phyloP scores from a whole-genome alignment of 2,329 filamentous ascomycete genomes.

The Fusarium lateritium region DNA sequence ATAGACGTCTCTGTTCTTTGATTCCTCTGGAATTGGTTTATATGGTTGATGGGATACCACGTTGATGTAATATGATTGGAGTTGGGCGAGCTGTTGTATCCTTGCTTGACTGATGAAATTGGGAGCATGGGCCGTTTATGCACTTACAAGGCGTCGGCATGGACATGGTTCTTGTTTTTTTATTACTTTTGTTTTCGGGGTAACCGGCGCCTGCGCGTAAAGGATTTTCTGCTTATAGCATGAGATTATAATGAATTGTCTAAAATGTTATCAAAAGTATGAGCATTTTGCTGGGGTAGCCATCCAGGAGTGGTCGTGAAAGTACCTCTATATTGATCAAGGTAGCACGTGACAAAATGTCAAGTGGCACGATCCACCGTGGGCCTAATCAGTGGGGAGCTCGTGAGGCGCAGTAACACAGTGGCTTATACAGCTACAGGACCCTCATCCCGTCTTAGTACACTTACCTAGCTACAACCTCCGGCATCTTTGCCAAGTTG shows the following conservation, averaged over 20 bases:
- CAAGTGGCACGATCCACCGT: conserved; percentile 31
- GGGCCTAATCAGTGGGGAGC: conserved; percentile 32
- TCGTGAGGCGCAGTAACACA: conserved; percentile 47
- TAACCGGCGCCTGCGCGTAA: conserved; percentile 43
- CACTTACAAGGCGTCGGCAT: conserved; percentile 49
- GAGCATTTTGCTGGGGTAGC: background rate
- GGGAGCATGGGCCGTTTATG: conserved; percentile 49
- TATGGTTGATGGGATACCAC: conserved; percentile 39
- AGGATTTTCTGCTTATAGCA: conserved; percentile 45
- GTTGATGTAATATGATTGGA: conserved; percentile 48
- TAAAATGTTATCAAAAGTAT: conserved; percentile 28
- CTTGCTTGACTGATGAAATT: conserved; percentile 44
- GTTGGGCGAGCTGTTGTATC: conserved; percentile 44
- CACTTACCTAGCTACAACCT: conserved; percentile 42
- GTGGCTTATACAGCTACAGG: conserved; percentile 43
- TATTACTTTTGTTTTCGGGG: conserved; percentile 31
- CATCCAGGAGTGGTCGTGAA: too few relatives aligned
- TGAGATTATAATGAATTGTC: conserved; percentile 47
- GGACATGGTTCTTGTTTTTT: conserved; percentile 43
- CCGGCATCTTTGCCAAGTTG: conserved; percentile 44
- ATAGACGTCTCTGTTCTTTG: conserved; percentile 46
- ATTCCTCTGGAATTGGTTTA: conserved; percentile 38
- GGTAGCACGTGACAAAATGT: conserved; percentile 40
- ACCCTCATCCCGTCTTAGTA: conserved; percentile 30
- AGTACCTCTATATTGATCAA: background rate